phyloP scores from a whole-genome alignment of 495 filamentous ascomycete genomes.

The Glutinoglossum americanum region DNA sequence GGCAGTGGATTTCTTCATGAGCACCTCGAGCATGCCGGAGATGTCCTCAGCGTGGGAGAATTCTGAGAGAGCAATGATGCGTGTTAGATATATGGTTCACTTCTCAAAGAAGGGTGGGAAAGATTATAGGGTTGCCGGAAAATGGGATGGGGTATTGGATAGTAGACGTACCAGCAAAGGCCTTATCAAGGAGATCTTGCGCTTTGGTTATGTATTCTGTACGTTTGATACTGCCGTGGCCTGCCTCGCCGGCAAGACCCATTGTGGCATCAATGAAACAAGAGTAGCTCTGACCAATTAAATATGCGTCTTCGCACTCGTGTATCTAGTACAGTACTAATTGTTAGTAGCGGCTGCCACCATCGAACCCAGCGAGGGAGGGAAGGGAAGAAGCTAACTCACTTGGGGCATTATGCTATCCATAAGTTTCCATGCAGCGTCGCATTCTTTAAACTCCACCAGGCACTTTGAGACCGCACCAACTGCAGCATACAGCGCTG shows the following conservation, averaged over 20 bases:
- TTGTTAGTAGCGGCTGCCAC: not conserved
- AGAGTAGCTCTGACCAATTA: constrained; percentile 48
- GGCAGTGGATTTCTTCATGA: constrained; percentile 69
- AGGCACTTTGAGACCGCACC: constrained; percentile 47
- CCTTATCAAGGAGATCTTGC: constrained; percentile 42
- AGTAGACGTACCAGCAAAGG: constrained; percentile 19
- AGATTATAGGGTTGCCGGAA: not conserved
- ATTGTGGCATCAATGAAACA: constrained; percentile 66
- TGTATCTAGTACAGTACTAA: constrained; percentile 23
- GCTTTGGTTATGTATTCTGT: constrained; percentile 43
- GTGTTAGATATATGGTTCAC: not conserved
- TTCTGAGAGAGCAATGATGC: constrained; percentile 21
- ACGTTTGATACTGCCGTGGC: constrained; percentile 2
- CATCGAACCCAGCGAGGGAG: not conserved
- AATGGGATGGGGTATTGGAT: not conserved
- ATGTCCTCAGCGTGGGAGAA: constrained; percentile 57
- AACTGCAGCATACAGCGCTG: constrained; percentile 58
- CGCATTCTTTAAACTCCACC: constrained; percentile 51
- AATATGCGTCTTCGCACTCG: constrained; percentile 44
- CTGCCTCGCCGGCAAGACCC: constrained; percentile 45
- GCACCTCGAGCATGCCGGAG: constrained; percentile 54
- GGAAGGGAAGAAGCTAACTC: constrained; percentile 1
- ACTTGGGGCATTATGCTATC: constrained; percentile 57
- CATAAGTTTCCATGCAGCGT: constrained; percentile 41
- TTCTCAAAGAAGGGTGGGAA: not conserved